phyloP scores from a whole-genome alignment of 2,329 filamentous ascomycete genomes.

The Ophiocordyceps camponoti-rufipedis region DNA sequence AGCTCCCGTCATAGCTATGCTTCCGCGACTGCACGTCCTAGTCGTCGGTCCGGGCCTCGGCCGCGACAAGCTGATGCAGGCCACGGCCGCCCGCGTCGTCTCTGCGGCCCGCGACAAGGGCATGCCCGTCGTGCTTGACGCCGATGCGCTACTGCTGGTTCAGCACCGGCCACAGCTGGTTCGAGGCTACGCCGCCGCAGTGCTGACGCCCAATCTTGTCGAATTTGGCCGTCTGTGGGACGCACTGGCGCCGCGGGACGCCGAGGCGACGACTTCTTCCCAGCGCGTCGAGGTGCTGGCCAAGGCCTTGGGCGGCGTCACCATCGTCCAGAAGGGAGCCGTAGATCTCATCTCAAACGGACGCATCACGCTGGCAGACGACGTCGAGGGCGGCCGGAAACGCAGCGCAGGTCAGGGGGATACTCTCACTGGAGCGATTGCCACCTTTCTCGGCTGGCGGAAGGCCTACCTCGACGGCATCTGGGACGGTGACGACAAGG shows the following conservation, averaged over 20 bases:
- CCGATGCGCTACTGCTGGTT: slow-evolving; percentile 69
- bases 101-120: slow-evolving; percentile 51
- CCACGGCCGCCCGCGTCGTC: slow-evolving; percentile 64
- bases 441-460: slow-evolving; percentile 76
- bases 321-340: slow-evolving; percentile 74
- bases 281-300: slow-evolving; percentile 44
- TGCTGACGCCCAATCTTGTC: slow-evolving; percentile 87
- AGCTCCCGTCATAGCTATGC: slow-evolving; percentile 54
- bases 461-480: slow-evolving; percentile 69
- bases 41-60: slow-evolving; percentile 88
- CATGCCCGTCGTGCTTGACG: slow-evolving; percentile 77
- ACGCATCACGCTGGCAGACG: slow-evolving; percentile 52
- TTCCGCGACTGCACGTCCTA: slow-evolving; percentile 75
- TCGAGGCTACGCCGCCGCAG: slow-evolving; percentile 62
- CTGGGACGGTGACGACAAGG: slow-evolving; percentile 44
- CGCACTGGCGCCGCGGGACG: slow-evolving; percentile 41
- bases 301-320: slow-evolving; percentile 66
- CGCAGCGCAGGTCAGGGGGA: slow-evolving; percentile 89
- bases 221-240: slow-evolving; percentile 77
- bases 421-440: slow-evolving; percentile 77
- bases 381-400: slow-evolving; percentile 69
- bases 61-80: slow-evolving; percentile 76
- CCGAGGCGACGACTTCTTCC: slow-evolving; percentile 7
- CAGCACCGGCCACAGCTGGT: slow-evolving; percentile 60
- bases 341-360: slow-evolving; percentile 76